phyloP scores from a whole-genome alignment of 805 yeast genomes.

The Candida railenensis region DNA sequence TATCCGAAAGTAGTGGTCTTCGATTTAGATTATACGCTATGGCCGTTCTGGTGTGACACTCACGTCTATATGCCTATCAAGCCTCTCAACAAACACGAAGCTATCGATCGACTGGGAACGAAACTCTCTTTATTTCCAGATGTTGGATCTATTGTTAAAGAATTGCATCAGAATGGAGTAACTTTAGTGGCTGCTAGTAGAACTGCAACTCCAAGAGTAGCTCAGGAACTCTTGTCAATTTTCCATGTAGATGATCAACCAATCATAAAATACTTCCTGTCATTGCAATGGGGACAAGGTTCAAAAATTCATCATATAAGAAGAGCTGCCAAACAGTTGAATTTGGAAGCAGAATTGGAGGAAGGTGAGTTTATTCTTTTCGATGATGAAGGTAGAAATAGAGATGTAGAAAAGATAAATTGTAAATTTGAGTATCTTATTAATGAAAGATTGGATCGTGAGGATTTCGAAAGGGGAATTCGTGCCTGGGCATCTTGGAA shows the following conservation, averaged over 20 bases:
- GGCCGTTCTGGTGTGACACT: constrained; percentile 87
- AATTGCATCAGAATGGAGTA: constrained; percentile 47
- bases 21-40: constrained; percentile 73
- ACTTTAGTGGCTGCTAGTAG: constrained; percentile 71
- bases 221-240: constrained; percentile 56
- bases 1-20: constrained; percentile 57
- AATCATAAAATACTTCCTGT: constrained; percentile 52
- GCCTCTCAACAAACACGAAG: constrained; percentile 27
- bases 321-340: constrained; percentile 46
- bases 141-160: constrained; percentile 60
- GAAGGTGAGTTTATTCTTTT: constrained; percentile 47
- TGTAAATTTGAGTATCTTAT: constrained; percentile 66
- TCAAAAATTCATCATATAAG: constrained; percentile 58
- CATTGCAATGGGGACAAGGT: constrained; percentile 68
- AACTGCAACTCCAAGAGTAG: constrained; percentile 78
- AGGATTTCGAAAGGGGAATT: constrained; percentile 48
- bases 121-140: constrained; percentile 62
- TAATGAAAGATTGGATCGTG: constrained; percentile 63
- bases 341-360: constrained; percentile 47
- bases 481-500: constrained; percentile 26
- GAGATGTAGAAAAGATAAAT: constrained; percentile 70
- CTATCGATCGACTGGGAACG: constrained; percentile 56
- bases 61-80: constrained; percentile 60
- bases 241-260: constrained; percentile 55
- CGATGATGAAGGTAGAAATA: constrained; percentile 79